Evolutionary conservation across 2,329 filamentous ascomycete genomes (phyloP).

Genomic region (Pseudocercospora fuligena): DNA sequence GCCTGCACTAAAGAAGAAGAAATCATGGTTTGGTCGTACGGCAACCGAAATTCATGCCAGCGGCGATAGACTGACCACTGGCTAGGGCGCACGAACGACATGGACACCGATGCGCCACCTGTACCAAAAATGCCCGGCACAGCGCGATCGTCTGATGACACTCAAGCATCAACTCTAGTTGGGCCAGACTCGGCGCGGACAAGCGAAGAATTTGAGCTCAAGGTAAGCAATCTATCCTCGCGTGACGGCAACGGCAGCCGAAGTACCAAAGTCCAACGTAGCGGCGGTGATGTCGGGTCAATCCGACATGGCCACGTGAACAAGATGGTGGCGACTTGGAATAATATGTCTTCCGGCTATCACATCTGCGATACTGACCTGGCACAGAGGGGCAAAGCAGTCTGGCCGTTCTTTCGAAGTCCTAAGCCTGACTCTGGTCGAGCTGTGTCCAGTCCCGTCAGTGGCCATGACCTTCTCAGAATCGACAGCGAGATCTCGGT

Average conservation of each 20-base stretch:
- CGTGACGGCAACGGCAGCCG: background rate
- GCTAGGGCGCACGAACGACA: background rate
- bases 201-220: constrained; percentile 1
- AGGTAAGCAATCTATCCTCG: background rate
- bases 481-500: background rate
- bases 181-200: background rate
- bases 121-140: background rate
- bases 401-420: constrained; percentile 1
- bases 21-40: constrained; percentile 11
- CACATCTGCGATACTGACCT: background rate
- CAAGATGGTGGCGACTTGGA: background rate
- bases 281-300: background rate
- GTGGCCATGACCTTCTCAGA: background rate
- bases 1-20: constrained; percentile 7
- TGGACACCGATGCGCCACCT: background rate
- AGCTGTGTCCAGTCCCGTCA: background rate
- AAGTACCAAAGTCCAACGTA: background rate
- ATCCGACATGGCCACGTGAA: background rate
- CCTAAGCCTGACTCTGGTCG: background rate
- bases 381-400: background rate
- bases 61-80: background rate
- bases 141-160: background rate
- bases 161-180: background rate
- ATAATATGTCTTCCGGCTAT: background rate
- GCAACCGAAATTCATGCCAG: background rate